Evolutionary conservation across 2,329 filamentous ascomycete species (phyloP).

Genomic region (Dothistroma pini): DNA sequence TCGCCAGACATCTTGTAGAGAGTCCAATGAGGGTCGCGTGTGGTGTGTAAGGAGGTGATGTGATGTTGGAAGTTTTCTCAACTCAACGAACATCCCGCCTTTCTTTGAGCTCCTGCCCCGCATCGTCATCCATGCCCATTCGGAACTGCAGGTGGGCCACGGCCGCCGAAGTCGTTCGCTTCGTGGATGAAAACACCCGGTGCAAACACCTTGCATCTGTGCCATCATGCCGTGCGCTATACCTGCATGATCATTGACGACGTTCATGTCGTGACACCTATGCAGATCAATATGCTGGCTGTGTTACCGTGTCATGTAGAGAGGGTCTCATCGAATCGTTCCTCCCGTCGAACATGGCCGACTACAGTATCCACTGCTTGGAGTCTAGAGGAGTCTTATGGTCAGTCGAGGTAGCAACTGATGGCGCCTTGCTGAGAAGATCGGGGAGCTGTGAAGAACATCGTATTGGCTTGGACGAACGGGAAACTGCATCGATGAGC

Average conservation of each 20-base stretch:
- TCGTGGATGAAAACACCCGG: not conserved
- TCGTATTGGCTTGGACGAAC: not conserved
- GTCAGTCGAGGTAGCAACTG: too few species aligned
- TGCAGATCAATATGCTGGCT: not conserved
- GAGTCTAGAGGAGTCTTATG: too few species aligned
- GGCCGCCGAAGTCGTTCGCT: not conserved
- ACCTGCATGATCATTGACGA: not conserved
- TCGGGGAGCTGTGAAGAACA: too few species aligned
- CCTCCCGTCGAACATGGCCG: not conserved
- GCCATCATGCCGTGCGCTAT: not conserved
- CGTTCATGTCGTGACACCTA: not conserved
- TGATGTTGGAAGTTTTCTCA: not conserved
- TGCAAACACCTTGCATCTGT: not conserved
- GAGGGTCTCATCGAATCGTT: not conserved
- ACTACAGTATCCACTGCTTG: not conserved
- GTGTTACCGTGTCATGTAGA: not conserved
- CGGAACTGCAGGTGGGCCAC: not conserved
- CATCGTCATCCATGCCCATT: not conserved
- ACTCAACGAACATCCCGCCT: not conserved
- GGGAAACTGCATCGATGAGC: not conserved
- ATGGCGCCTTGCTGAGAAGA: too few species aligned
- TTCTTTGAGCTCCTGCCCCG: constrained; percentile 1
- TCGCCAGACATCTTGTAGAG: constrained; percentile 21
- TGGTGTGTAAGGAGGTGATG: not conserved
- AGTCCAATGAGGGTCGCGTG: not conserved